These are phyloP conservation scores for Fusarium palustre DNA, from an alignment of 2,329 filamentous ascomycete species.

Conservation along the genomic window DNA sequence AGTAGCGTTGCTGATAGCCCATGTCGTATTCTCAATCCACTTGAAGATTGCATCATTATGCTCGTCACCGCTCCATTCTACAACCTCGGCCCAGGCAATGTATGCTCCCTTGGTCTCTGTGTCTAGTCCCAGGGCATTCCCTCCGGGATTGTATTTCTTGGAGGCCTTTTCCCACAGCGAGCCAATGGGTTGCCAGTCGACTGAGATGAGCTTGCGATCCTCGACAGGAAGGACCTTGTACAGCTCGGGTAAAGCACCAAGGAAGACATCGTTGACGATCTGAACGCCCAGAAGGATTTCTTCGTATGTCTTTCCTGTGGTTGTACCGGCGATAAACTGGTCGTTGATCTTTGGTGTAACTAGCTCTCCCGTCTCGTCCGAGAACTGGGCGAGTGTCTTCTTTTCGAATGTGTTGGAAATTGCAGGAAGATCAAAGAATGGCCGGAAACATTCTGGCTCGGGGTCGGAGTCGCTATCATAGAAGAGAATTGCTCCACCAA, in stretches of 20 bases:
- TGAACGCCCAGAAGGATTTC: constrained; percentile 20
- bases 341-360: constrained; percentile 30
- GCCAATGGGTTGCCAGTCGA: constrained; percentile 34
- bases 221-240: constrained; percentile 19
- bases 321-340: constrained; percentile 34
- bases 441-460: constrained; percentile 27
- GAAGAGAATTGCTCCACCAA: constrained; percentile 29
- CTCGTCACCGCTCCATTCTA: constrained; percentile 33
- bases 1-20: constrained; percentile 30
- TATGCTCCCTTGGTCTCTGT: constrained; percentile 31
- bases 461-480: constrained; percentile 30
- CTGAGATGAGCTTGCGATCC: constrained; percentile 19
- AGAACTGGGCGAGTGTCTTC: constrained; percentile 19
- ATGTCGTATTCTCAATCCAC: constrained; percentile 31
- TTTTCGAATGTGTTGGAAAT: constrained; percentile 28
- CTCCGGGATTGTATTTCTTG: constrained; percentile 16
- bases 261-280: constrained; percentile 20
- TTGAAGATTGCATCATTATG: constrained; percentile 25
- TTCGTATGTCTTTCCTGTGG: constrained; percentile 17
- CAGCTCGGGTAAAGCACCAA: constrained; percentile 6
- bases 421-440: constrained; percentile 24
- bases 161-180: constrained; percentile 22
- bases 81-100: constrained; percentile 33
- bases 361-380: constrained; percentile 26
- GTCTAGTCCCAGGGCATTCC: constrained; percentile 24